Conservation (phyloP, 1,284 basidiomycete species). For the Xerocomus nothofagi region DNA sequence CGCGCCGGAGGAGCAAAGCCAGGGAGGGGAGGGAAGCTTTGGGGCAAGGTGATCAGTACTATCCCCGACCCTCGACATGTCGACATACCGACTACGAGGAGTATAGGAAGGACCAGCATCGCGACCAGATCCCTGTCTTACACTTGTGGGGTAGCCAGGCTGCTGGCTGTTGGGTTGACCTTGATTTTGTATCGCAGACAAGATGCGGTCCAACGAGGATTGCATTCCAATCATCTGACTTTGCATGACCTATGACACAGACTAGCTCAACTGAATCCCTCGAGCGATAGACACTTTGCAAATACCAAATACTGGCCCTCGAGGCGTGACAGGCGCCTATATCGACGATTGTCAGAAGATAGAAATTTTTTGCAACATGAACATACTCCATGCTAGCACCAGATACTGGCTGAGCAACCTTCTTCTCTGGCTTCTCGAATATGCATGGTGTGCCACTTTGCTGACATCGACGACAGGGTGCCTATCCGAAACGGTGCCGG, state of each 20-base stretch:
- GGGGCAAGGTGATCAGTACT: conserved; percentile 8
- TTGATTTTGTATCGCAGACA: conserved; percentile 64
- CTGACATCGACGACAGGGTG: conserved; percentile 88
- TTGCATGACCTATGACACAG: conserved; percentile 64
- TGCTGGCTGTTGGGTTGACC: conserved; percentile 38
- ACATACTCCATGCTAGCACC: conserved; percentile 69
- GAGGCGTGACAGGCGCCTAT: conserved; percentile 74
- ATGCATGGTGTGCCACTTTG: conserved; percentile 81
- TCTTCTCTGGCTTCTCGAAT: conserved; percentile 92
- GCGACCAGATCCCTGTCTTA: conserved; percentile 22
- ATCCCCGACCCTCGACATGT: conserved; percentile 3
- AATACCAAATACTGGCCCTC: conserved; percentile 79
- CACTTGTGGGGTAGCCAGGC: conserved; percentile 26
- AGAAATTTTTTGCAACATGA: conserved; percentile 8
- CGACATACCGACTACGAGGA: conserved; percentile 41
- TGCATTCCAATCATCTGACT: conserved; percentile 91
- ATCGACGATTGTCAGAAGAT: conserved; percentile 24
- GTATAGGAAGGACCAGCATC: conserved; percentile 22
- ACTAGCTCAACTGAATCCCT: conserved; percentile 52
- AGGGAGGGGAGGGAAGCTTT: conserved; percentile 76
- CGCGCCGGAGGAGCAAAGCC: conserved; percentile 86
- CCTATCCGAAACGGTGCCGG: conserved; percentile 56
- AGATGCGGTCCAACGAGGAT: conserved; percentile 77
- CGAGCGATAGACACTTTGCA: conserved; percentile 5
- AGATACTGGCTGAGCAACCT: conserved; percentile 58